Evolutionary conservation across 352 stramenopile species (phyloP), one percentile per base, ranked within the genome.

Genomic region (Phytopythium cucurbitacearum): DNA sequence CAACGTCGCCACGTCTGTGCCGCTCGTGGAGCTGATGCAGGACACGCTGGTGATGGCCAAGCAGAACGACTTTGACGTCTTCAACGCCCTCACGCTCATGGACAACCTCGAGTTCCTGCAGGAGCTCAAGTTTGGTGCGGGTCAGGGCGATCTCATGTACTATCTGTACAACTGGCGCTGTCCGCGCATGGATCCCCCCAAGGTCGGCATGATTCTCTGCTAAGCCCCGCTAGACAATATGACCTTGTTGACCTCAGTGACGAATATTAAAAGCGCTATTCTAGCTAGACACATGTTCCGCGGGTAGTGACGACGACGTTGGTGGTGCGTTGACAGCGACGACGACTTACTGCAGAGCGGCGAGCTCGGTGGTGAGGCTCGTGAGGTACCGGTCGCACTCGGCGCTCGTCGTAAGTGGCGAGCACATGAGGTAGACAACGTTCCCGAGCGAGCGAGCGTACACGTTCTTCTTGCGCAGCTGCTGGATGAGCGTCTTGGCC

Each of bases 351-450:
- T 78, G 67, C n/a, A 82, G 47, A 36, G 73, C 55, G 33, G 68
- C 57, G n/a, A 89, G 61, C 55, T 87, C 59, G 13, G 57, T 44
- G 28, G 61, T 79, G 39, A 91, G 56, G 7, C 57, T 74, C 5
- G 55, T 41, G 15, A 92, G 71, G 49, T 88, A 85, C 43, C 73
- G 73, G 52, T 63, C 65, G 55, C 81, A 92, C 44, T 89, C 77
- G 40, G 65, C 61, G 40, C 71, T 64, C 4, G 80, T 82, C 28
- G 80, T 92, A 0, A 94, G 61, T 0, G 84, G 84, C 7, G 84
- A 92, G 60, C 79, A 90, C 81, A 94, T 94, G 54, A 94, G 64
- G 63, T 94, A 94, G 39, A 94, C 50, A 50, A 92, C 81, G 53
- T 92, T 94, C 33, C 84, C 84, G 0, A 94, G 67, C 10, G 84